Evolutionary conservation across 1,139 yeast species (phyloP).

Genomic region (Geotrichum histeridarum): DNA sequence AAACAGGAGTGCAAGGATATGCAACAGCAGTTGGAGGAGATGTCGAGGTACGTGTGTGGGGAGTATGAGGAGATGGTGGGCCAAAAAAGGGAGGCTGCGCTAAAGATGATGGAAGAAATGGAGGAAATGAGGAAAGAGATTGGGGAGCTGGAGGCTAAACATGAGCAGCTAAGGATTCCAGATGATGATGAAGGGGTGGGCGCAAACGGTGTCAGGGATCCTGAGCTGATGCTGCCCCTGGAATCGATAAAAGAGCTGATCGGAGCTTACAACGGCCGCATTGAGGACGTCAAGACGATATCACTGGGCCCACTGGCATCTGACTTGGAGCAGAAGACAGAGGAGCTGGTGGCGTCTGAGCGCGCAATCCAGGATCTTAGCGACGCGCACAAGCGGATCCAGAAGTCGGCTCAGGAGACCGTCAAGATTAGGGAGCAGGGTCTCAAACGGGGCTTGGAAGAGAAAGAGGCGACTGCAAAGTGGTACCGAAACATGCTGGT

Average conservation of each 20-base stretch:
- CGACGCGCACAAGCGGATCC: background rate
- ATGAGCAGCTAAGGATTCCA: conserved; percentile 23
- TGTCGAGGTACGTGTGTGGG: conserved; percentile 25
- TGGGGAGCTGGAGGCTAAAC: conserved; percentile 22
- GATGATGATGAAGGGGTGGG: conserved; percentile 15
- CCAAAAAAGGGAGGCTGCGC: conserved; percentile 20
- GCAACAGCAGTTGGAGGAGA: conserved; percentile 7
- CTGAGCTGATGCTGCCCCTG: conserved; percentile 31
- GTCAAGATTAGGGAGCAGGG: conserved; percentile 20
- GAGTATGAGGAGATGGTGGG: conserved; percentile 29
- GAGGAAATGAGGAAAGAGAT: conserved; percentile 30
- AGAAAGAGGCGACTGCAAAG: conserved; percentile 26
- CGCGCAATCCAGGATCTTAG: background rate
- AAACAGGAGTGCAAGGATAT: conserved; percentile 19
- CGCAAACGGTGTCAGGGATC: conserved; percentile 20
- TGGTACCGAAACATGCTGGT: conserved; percentile 25
- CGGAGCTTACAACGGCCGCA: conserved; percentile 35
- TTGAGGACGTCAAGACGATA: conserved; percentile 42
- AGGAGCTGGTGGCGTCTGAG: background rate
- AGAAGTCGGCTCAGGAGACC: conserved; percentile 20
- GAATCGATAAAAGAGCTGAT: conserved; percentile 26
- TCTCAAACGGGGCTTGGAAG: conserved; percentile 20
- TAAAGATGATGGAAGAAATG: conserved; percentile 28
- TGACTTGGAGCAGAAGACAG: background rate
- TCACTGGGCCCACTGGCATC: background rate